Conservation (phyloP, 495 filamentous ascomycete species). For the Clohesyomyces aquaticus region DNA sequence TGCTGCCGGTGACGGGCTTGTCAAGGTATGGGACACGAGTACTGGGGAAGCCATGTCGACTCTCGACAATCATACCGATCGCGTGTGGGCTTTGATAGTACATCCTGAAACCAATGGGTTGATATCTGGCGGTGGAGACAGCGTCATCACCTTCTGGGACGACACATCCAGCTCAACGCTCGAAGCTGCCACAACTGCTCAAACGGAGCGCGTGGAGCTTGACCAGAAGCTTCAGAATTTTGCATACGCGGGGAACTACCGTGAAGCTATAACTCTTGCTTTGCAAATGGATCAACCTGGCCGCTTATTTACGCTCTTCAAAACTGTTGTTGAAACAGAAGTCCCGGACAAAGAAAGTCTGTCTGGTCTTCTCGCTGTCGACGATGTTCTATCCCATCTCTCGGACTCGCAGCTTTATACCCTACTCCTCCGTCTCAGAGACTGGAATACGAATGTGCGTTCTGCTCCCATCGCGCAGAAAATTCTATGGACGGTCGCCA, state of each 20-base stretch:
- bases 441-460: constrained; percentile 96
- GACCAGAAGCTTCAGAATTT: constrained; percentile 92
- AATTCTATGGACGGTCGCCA: constrained; percentile 78
- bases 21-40: constrained; percentile 90
- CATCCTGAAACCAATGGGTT: constrained; percentile 68
- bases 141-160: constrained; percentile 90
- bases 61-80: constrained; percentile 92
- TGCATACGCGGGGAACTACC: constrained; percentile 80
- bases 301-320: constrained; percentile 80
- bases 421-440: constrained; percentile 76
- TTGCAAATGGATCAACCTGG: constrained; percentile 91
- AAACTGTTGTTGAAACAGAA: constrained; percentile 67
- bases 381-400: constrained; percentile 78
- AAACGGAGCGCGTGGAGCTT: constrained; percentile 81
- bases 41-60: constrained; percentile 81
- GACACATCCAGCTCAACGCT: constrained; percentile 86
- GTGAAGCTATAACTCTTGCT: constrained; percentile 88
- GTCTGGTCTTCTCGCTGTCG: constrained; percentile 76
- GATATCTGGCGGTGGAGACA: constrained; percentile 87
- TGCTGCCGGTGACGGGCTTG: constrained; percentile 91
- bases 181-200: constrained; percentile 66
- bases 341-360: constrained; percentile 65
- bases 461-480: constrained; percentile 85
- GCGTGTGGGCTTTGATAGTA: constrained; percentile 85
- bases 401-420: constrained; percentile 79